Percentiles rank a stretch among this genome's conserved stretches.
These are phyloP conservation scores for Calamus simplicifolius DNA, from an alignment of 176 grass and related monocot genomes.

Conservation along the genomic window DNA sequence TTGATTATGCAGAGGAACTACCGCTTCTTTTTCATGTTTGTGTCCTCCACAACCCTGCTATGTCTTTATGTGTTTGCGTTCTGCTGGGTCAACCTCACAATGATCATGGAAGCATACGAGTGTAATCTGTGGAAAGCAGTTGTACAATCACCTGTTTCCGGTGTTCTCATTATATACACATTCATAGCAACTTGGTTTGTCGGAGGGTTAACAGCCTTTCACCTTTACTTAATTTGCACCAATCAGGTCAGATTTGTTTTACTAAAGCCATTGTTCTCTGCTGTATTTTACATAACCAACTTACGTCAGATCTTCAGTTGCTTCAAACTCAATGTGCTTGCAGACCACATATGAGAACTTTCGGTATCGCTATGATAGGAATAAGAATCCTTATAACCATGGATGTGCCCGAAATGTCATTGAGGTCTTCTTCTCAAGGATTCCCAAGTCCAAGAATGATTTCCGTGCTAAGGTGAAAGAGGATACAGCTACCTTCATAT, in stretches of 20 bases:
- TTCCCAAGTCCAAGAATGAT: conserved; percentile 50
- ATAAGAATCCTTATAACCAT: conserved; percentile 70
- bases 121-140: conserved; percentile 36
- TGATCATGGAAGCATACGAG: conserved; percentile 13
- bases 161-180: conserved; percentile 66
- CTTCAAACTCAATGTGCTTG: conserved; percentile 5
- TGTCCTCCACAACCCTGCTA: conserved; percentile 59
- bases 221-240: conserved; percentile 74
- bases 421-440: conserved; percentile 55
- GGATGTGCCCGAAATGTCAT: conserved; percentile 48
- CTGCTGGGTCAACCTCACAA: conserved; percentile 61
- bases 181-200: conserved; percentile 91
- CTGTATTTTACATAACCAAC: neutral
- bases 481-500: conserved; percentile 27
- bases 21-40: conserved; percentile 83
- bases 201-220: conserved; percentile 83
- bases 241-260: conserved; percentile 59
- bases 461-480: conserved; percentile 49
- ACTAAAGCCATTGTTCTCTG: neutral
- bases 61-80: conserved; percentile 80
- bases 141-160: conserved; percentile 55
- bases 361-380: conserved; percentile 75
- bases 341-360: conserved; percentile 99
- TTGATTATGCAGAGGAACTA: conserved; percentile 55
- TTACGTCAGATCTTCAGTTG: neutral